Base-by-base conservation (phyloP, 805 yeast species). In the Hermanozyma aechmeae region DNA sequence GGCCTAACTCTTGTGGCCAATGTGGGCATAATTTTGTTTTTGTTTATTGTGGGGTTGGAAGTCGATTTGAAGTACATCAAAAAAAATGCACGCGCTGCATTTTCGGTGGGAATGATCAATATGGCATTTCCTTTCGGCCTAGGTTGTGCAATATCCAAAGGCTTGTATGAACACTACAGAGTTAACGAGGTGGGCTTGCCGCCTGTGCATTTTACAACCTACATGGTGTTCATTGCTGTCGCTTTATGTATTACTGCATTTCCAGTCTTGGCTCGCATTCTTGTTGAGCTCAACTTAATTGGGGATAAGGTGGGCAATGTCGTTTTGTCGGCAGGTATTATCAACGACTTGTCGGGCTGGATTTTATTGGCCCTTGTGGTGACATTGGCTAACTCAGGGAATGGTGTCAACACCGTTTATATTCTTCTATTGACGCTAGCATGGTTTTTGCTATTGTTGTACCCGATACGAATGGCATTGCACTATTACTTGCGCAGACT, bases 211-310 rank as follows among this genome's bases (percentile, higher is more conserved):
- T 81, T 80, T 46, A 76, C 87, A 10, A 79, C 85, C 0, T 82
- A 67, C 42, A 74, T 78, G 79, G 81, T 81, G 8, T 82, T 82
- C 42, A 76, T 82, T 28, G 87, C 89, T 3, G 85, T 79, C 9
- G 89, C 94, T 2, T 67, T 81, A 65, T 74, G 89, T 38, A 79
- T 82, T 39, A 82, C 94, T 3, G 94, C 94, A 1, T 77, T 82
- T 51, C 94, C 94, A 0, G 94, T 82, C 2, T 55, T 82, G 37
- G 89, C 83, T 2, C 72, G 93, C 47, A 82, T 82, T 16, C 56
- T 82, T 38, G 76, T 85, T 4, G 89, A 81, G 46, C 61, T 82
- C 37, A 67, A 81, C 39, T 60, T 82, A 35, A 67, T 79, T 25
- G 75, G 74, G 28, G 86, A 78, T 45, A 62, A 83, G 39, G 87